These are phyloP conservation scores for Brassica cretica DNA, from an alignment of 345 rosid species.

Conservation along the genomic window DNA sequence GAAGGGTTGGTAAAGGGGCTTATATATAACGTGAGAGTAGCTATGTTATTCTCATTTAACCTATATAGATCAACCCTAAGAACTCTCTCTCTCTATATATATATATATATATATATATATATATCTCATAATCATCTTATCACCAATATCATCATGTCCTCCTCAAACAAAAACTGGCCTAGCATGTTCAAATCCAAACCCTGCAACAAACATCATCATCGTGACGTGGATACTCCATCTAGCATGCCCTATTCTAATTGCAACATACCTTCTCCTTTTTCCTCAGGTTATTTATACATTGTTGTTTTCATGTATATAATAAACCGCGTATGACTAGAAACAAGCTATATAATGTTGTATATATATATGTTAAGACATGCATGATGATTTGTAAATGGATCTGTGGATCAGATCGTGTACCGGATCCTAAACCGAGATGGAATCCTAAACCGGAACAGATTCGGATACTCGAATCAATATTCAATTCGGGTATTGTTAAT, in stretches of 20 bases:
- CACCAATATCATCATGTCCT: slow-evolving; percentile 59
- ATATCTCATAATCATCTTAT: neutral
- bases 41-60: slow-evolving; percentile 21
- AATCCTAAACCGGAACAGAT: slow-evolving; percentile 97
- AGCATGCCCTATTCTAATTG: slow-evolving; percentile 48
- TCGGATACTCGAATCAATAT: slow-evolving; percentile 83
- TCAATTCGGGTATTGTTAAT: slow-evolving; percentile 91
- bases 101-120: neutral
- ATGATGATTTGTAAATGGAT: slow-evolving; percentile 9
- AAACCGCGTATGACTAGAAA: neutral
- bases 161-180: slow-evolving; percentile 98
- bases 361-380: slow-evolving; percentile 23
- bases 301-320: neutral
- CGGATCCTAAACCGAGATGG: slow-evolving; percentile 98
- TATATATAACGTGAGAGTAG: slow-evolving; percentile 51
- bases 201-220: slow-evolving; percentile 52
- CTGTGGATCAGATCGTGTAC: slow-evolving; percentile 65
- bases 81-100: neutral
- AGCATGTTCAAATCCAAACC: slow-evolving; percentile 98
- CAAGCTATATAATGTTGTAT: neutral
- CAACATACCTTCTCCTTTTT: slow-evolving; percentile 48
- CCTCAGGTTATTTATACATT: slow-evolving; percentile 50
- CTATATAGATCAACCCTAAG: slow-evolving; percentile 8
- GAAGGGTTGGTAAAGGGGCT: slow-evolving; percentile 58
- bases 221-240: slow-evolving; percentile 61